A percentile compares a stretch with the other conserved stretches of the same genome.
Conservation (phyloP, 164 flowering plant species). For the Vitis cinerea region DNA sequence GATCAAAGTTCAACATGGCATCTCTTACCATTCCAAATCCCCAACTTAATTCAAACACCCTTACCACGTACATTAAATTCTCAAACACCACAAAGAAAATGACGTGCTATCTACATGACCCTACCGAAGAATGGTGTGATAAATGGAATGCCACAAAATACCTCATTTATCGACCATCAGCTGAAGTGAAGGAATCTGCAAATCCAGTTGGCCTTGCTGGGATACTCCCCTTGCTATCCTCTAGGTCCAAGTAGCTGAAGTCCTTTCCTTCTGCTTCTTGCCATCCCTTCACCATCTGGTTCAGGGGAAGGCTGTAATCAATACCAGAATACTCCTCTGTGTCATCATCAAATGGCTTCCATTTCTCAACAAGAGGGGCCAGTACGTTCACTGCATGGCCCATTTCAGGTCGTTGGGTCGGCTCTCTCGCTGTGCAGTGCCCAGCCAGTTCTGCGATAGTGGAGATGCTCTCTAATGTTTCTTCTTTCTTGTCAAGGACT, state of each 20-base stretch:
- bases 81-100: too few relatives aligned
- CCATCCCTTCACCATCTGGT: conserved; percentile 68
- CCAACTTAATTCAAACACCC: too few relatives aligned
- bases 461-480: conserved; percentile 41
- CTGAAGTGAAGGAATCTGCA: conserved; percentile 63
- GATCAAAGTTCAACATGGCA: too few relatives aligned
- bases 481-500: conserved; percentile 40
- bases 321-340: conserved; percentile 56
- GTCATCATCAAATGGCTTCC: conserved; percentile 55
- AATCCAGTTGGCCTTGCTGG: conserved; percentile 62
- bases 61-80: too few relatives aligned
- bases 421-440: conserved; percentile 66
- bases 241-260: conserved; percentile 36
- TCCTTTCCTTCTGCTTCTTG: conserved; percentile 61
- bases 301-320: conserved; percentile 60
- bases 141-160: conserved; percentile 33
- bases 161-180: conserved; percentile 56
- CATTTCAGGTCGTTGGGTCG: conserved; percentile 63
- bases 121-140: background rate
- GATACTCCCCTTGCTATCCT: conserved; percentile 57
- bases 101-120: too few relatives aligned
- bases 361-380: conserved; percentile 53
- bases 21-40: too few relatives aligned
- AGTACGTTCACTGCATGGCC: conserved; percentile 65
- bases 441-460: conserved; percentile 59